phyloP scores from a whole-genome alignment of 305 asterid genomes.

The Plantago coronopus region DNA sequence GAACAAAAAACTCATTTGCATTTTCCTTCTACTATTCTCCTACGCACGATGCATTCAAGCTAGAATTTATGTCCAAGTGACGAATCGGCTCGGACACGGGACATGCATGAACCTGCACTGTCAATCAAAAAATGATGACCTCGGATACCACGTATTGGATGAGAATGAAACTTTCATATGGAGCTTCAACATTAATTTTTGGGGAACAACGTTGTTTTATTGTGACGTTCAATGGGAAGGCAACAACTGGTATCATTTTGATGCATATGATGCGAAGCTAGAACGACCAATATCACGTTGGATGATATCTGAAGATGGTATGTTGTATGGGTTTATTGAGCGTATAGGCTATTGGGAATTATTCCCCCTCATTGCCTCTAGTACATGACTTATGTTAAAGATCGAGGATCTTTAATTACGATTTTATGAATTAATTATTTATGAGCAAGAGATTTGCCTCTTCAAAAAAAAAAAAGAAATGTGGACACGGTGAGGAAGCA shows the following conservation, averaged over 20 bases:
- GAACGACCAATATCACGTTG: conserved; percentile 33
- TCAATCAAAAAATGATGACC: conserved; percentile 37
- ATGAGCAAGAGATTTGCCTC: too few species aligned
- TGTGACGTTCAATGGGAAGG: conserved; percentile 38
- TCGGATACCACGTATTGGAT: conserved; percentile 32
- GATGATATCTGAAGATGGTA: conserved; percentile 29
- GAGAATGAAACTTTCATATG: conserved; percentile 23
- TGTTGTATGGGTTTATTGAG: conserved; percentile 33
- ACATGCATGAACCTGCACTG: conserved; percentile 35
- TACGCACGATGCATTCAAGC: conserved; percentile 13
- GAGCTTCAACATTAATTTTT: conserved; percentile 32
- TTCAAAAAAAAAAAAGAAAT: too few species aligned
- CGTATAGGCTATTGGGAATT: conserved; percentile 28
- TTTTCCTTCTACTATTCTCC: not conserved
- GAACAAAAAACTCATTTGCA: not conserved
- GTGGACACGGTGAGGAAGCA: too few species aligned
- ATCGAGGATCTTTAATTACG: too few species aligned
- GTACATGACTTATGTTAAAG: conserved; percentile 8
- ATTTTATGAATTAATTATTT: too few species aligned
- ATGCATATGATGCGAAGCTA: conserved; percentile 31
- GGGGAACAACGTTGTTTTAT: conserved; percentile 38
- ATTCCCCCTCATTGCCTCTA: conserved; percentile 17
- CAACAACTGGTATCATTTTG: conserved; percentile 36
- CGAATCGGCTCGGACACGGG: conserved; percentile 28
- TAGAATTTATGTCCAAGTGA: conserved; percentile 29